These are phyloP conservation scores for Cavenderia fasciculata DNA, from an alignment of 78 protist species.

Conservation along the genomic window DNA sequence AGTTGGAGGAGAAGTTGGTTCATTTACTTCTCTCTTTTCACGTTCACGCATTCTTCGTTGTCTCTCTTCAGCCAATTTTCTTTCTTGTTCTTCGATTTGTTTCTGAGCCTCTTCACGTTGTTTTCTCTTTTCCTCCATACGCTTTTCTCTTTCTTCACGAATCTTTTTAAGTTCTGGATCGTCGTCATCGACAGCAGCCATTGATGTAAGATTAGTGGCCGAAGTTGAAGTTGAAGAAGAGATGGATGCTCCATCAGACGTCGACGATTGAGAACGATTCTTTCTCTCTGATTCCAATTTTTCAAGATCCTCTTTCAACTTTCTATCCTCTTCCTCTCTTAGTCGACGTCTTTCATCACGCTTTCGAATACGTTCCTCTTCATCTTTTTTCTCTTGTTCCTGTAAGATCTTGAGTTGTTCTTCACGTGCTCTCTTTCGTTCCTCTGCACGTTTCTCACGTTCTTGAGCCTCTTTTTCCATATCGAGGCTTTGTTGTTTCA, in stretches of 20 bases:
- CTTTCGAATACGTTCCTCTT: conserved; percentile 30
- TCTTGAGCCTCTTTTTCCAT: conserved; percentile 39
- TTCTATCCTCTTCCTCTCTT: conserved; percentile 36
- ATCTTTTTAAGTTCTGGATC: conserved; percentile 3
- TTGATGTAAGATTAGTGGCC: neutral
- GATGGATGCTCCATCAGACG: neutral
- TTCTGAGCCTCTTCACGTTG: conserved; percentile 31
- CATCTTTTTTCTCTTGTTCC: conserved; percentile 58
- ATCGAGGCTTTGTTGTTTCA: conserved; percentile 42
- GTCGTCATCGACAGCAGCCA: conserved; percentile 23
- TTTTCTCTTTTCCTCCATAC: neutral
- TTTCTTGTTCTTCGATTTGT: conserved; percentile 14
- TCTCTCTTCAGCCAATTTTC: conserved; percentile 43
- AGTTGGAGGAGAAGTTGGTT: too few species aligned
- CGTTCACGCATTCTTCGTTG: conserved; percentile 45
- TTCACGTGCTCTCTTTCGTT: conserved; percentile 20
- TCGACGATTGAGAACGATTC: neutral
- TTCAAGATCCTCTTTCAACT: neutral
- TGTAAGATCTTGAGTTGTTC: conserved; percentile 4
- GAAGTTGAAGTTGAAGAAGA: conserved; percentile 7
- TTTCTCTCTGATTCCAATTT: neutral
- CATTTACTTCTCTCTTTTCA: conserved; percentile 5
- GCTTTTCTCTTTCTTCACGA: conserved; percentile 14
- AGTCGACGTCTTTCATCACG: conserved; percentile 35
- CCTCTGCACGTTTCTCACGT: conserved; percentile 48